Evolutionary conservation across 306 rosid species (phyloP), one percentile per base, ranked within the genome.

Genomic region (Castanea crenata): DNA sequence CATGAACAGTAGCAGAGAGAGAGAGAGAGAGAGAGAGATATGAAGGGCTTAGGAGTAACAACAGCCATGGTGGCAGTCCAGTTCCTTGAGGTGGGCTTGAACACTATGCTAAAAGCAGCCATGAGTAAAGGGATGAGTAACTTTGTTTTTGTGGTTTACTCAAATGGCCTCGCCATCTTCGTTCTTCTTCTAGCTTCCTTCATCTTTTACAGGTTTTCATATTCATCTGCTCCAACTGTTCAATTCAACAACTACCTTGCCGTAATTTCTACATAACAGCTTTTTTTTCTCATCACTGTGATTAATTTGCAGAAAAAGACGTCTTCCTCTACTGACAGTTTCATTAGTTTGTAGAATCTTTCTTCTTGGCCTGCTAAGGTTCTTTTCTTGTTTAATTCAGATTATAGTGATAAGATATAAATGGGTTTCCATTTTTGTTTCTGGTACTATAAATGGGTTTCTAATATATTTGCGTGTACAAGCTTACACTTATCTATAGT

Each of bases 31-130:
- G 16, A 20, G 35, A 58, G 49, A 25, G 27, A 25, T 25, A 87
- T 82, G 86, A 44, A 8, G 82, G 76, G 79, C 0, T 67, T 75
- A 5, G 82, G 74, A 73, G 61, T 80, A 34, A 59, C 82, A 46
- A 38, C 72, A n/a, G 74, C 74, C 4, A 85, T 86, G 92, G 75
- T 89, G 74, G 62, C 21, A n/a, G 12, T 1, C 44, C 86, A 69
- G 41, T 70, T 73, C 52, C 20, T 80, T 23, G 89, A 89, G 11
- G 77, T 75, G 6, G 82, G 91, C 0, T 25, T 62, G 44, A 82
- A 78, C 83, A 89, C 85, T 21, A 29, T 85, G 1, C 5, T 79
- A 23, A 87, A 89, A 19, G 54, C 84, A 14, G 89, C 86, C 1
- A 79, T 49, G 52, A 52, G 56, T 1, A 69, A 35, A 13, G 88